Evolutionary conservation across 768 basidiomycete species (phyloP).

Genomic region (Inosperma sp.): DNA sequence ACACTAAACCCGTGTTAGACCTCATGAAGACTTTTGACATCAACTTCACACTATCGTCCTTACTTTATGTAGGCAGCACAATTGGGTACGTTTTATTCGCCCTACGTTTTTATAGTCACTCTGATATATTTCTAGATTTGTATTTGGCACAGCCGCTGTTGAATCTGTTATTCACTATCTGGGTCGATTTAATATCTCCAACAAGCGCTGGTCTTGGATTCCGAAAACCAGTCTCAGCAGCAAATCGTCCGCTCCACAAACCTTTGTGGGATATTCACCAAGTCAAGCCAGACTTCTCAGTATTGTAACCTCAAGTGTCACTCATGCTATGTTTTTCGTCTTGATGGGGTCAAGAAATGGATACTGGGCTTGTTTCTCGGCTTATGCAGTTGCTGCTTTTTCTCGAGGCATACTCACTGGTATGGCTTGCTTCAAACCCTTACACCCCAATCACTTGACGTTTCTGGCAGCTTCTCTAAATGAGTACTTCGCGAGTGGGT

Average conservation of each 20-base stretch:
- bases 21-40: conserved; percentile 47
- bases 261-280: conserved; percentile 29
- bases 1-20: conserved; percentile 29
- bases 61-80: conserved; percentile 48
- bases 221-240: conserved; percentile 22
- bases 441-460: background rate
- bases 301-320: conserved; percentile 34
- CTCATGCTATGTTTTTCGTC: conserved; percentile 43
- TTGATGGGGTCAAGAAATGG: conserved; percentile 44
- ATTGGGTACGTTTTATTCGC: conserved; percentile 37
- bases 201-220: conserved; percentile 20
- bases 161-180: conserved; percentile 40
- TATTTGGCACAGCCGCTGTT: conserved; percentile 44
- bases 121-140: conserved; percentile 33
- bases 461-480: conserved; percentile 24
- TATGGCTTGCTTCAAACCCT: conserved; percentile 34
- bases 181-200: conserved; percentile 33
- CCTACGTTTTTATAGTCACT: background rate
- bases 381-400: conserved; percentile 46
- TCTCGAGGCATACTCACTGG: conserved; percentile 46
- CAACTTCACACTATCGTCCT: conserved; percentile 46
- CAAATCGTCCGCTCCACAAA: conserved; percentile 10
- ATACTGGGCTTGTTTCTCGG: conserved; percentile 41
- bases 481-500: conserved; percentile 39
- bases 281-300: conserved; percentile 41